These are phyloP conservation scores for Irpex sp. DNA, from an alignment of 1,284 basidiomycete species.

Conservation along the genomic window DNA sequence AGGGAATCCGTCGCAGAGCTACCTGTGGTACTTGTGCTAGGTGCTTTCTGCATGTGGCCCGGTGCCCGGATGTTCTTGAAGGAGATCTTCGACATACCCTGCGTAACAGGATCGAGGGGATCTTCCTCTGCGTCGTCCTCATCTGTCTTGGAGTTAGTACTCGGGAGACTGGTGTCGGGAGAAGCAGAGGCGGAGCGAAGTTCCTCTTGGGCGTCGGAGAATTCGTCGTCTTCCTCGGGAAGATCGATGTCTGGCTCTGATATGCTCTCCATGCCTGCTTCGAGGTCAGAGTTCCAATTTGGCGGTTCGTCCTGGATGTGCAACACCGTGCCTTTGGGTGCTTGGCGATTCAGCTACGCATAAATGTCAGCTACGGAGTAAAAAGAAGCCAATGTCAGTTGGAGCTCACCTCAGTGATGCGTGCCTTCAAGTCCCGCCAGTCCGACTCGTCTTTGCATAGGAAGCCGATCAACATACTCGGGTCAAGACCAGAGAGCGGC, in stretches of 20 bases:
- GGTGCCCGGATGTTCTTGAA: constrained; percentile 32
- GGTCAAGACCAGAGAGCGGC: constrained; percentile 87
- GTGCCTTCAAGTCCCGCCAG: constrained; percentile 77
- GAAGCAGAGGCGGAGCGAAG: constrained; percentile 28
- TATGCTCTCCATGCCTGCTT: constrained; percentile 78
- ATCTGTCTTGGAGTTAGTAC: constrained; percentile 9
- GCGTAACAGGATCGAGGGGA: constrained; percentile 60
- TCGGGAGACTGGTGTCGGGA: constrained; percentile 19
- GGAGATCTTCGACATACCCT: constrained; percentile 44
- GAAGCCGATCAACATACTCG: constrained; percentile 96
- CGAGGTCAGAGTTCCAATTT: constrained; percentile 71
- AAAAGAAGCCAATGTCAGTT: neutral
- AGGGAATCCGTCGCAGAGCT: constrained; percentile 13
- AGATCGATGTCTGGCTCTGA: constrained; percentile 69
- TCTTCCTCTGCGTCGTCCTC: constrained; percentile 68
- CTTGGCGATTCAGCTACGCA: constrained; percentile 42
- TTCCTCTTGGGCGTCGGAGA: constrained; percentile 33
- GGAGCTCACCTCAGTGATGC: constrained; percentile 61
- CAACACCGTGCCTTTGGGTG: constrained; percentile 67
- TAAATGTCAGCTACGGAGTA: neutral
- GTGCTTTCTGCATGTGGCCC: constrained; percentile 21
- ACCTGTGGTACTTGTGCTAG: constrained; percentile 18
- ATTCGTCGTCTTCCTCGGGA: constrained; percentile 37
- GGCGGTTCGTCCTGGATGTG: constrained; percentile 84
- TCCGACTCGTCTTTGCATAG: constrained; percentile 79